Conservation (phyloP, 1,139 yeast species). For the Taphrina betulina region DNA sequence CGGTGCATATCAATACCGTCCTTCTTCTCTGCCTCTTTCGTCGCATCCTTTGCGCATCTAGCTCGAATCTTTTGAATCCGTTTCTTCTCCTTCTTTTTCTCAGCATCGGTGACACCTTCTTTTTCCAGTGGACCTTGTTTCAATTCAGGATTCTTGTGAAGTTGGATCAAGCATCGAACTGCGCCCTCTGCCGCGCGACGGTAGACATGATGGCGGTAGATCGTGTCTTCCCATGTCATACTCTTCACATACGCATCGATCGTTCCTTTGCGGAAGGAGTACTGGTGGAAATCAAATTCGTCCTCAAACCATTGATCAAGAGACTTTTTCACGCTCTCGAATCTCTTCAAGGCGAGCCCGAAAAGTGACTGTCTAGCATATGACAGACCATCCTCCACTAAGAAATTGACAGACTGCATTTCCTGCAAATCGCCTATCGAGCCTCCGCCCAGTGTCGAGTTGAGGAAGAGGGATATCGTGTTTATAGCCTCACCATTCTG, state of each 20-base stretch:
- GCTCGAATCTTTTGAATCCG: slow-evolving; percentile 39
- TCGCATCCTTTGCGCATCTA: slow-evolving; percentile 39
- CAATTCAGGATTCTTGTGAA: slow-evolving; percentile 42
- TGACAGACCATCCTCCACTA: slow-evolving; percentile 74
- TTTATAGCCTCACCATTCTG: slow-evolving; percentile 72
- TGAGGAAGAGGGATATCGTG: slow-evolving; percentile 75
- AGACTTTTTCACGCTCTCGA: slow-evolving; percentile 57
- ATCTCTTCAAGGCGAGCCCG: slow-evolving; percentile 82
- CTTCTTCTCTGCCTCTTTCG: slow-evolving; percentile 38
- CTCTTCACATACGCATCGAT: slow-evolving; percentile 76
- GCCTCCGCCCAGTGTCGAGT: slow-evolving; percentile 69
- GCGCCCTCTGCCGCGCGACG: slow-evolving; percentile 69
- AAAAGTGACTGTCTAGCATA: slow-evolving; percentile 48
- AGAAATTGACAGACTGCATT: slow-evolving; percentile 91
- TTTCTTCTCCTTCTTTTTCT: slow-evolving; percentile 47
- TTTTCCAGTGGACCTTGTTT: slow-evolving; percentile 31
- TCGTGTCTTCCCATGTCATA: slow-evolving; percentile 74
- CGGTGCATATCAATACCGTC: slow-evolving; percentile 38
- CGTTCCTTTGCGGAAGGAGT: slow-evolving; percentile 88
- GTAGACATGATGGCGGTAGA: slow-evolving; percentile 69
- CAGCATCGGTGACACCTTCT: slow-evolving; percentile 38
- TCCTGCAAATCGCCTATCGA: slow-evolving; percentile 84
- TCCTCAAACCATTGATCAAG: slow-evolving; percentile 74
- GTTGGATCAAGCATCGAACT: slow-evolving; percentile 56
- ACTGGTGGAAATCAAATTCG: slow-evolving; percentile 91